phyloP scores from a whole-genome alignment of 257 asterid species.

The Thymus quinquecostatus region DNA sequence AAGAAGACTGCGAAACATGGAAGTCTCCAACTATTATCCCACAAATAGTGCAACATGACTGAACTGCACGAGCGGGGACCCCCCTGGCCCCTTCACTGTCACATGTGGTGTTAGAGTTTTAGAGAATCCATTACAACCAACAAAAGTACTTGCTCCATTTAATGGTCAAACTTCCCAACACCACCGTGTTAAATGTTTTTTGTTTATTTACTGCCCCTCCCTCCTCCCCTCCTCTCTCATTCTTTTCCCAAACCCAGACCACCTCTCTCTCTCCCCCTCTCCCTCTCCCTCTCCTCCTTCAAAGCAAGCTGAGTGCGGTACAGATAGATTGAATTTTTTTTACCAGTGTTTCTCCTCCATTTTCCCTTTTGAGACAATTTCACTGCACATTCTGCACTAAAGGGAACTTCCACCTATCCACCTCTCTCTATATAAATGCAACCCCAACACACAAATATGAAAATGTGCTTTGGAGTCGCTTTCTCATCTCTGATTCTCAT shows the following conservation, averaged over 20 bases:
- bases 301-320: conserved; percentile 11
- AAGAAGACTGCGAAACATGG: neutral
- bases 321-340: conserved; percentile 26
- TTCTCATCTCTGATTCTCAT: conserved; percentile 65
- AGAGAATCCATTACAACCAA: conserved; percentile 7
- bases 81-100: conserved; percentile 8
- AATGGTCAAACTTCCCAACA: conserved; percentile 43
- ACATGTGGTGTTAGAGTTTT: conserved; percentile 15
- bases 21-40: conserved; percentile 21
- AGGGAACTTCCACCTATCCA: conserved; percentile 27
- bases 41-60: conserved; percentile 34
- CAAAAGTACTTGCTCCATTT: conserved; percentile 18
- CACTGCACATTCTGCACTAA: conserved; percentile 38
- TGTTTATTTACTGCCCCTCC: neutral
- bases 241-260: neutral
- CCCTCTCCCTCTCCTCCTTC: neutral
- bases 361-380: conserved; percentile 34
- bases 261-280: neutral
- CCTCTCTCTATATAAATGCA: conserved; percentile 27
- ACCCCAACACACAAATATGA: neutral
- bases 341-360: conserved; percentile 24
- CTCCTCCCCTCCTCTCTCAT: neutral
- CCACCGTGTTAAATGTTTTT: conserved; percentile 23
- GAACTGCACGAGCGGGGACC: conserved; percentile 35
- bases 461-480: conserved; percentile 42